Evolutionary conservation across 2,329 filamentous ascomycete genomes (phyloP).

Genomic region (Colletotrichum filicis): DNA sequence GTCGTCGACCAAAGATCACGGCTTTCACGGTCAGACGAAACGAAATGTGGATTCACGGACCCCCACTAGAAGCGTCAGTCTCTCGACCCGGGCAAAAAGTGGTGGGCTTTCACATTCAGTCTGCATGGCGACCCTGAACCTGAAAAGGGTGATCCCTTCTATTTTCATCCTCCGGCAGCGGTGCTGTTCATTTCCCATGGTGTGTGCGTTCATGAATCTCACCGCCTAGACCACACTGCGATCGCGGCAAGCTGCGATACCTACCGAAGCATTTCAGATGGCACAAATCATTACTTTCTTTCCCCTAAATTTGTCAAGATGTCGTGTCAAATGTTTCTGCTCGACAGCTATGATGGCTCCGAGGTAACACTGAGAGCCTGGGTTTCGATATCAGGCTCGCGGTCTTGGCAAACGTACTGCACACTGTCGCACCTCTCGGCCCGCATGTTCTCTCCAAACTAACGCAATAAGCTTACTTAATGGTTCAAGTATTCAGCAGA

Average conservation of each 20-base stretch:
- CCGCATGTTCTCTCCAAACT: background rate
- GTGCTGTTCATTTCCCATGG: background rate
- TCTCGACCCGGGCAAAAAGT: background rate
- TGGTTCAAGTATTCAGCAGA: background rate
- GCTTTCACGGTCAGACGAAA: conserved; percentile 27
- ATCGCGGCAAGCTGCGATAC: background rate
- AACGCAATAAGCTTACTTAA: background rate
- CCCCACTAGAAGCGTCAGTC: conserved; percentile 5
- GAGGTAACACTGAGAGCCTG: background rate
- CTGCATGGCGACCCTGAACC: background rate
- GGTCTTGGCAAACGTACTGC: background rate
- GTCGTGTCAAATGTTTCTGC: too few species aligned
- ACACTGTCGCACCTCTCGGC: background rate
- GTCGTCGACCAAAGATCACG: conserved; percentile 1
- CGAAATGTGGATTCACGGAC: conserved; percentile 22
- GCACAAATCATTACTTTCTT: background rate
- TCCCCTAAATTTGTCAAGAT: background rate
- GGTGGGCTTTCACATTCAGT: background rate
- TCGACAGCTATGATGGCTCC: background rate
- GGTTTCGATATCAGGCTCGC: background rate
- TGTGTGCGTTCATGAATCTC: background rate
- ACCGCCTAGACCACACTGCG: background rate
- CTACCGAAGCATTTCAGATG: conserved; percentile 11
- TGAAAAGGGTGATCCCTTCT: background rate
- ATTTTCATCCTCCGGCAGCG: background rate